Conservation (phyloP, 2,329 filamentous ascomycete species). For the Juglanconis sp. region DNA sequence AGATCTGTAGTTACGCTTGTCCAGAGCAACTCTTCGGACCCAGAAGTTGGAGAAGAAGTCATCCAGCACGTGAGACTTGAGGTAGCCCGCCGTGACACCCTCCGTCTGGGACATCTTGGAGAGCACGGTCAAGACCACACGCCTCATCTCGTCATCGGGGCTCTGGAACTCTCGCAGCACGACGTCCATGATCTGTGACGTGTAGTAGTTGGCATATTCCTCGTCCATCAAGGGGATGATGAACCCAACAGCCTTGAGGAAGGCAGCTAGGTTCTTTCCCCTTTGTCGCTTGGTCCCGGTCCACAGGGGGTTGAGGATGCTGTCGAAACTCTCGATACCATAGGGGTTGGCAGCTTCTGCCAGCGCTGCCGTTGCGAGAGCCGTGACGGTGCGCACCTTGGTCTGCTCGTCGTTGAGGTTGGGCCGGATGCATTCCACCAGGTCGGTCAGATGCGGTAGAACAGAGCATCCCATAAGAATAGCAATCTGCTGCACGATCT, state of each 20-base stretch:
- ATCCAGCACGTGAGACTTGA: constrained; percentile 90
- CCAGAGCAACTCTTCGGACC: constrained; percentile 93
- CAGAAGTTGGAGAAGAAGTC: constrained; percentile 99
- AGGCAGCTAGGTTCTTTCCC: constrained; percentile 91
- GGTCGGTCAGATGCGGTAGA: constrained; percentile 87
- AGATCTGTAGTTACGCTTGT: constrained; percentile 96
- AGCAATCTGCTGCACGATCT: constrained; percentile 98
- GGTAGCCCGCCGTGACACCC: constrained; percentile 88
- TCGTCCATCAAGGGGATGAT: constrained; percentile 99
- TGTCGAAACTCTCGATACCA: constrained; percentile 98
- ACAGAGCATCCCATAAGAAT: constrained; percentile 98
- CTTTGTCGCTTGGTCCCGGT: constrained; percentile 93
- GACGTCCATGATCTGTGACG: constrained; percentile 98
- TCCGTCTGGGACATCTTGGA: constrained; percentile 93
- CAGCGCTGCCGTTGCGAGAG: constrained; percentile 87
- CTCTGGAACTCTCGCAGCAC: constrained; percentile 92
- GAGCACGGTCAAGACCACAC: constrained; percentile 95
- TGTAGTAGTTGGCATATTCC: constrained; percentile 99
- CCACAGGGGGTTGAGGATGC: constrained; percentile 96
- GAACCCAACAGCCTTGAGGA: constrained; percentile 95
- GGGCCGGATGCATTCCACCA: constrained; percentile 94
- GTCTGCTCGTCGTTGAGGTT: constrained; percentile 97
- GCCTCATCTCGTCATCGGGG: constrained; percentile 99
- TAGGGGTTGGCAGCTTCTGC: constrained; percentile 97
- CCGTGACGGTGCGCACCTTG: constrained; percentile 95